Percentiles rank a stretch among this genome's conserved stretches.
Evolutionary conservation across 2,329 filamentous ascomycete species (phyloP).

Genomic region (Ustulina deusta): DNA sequence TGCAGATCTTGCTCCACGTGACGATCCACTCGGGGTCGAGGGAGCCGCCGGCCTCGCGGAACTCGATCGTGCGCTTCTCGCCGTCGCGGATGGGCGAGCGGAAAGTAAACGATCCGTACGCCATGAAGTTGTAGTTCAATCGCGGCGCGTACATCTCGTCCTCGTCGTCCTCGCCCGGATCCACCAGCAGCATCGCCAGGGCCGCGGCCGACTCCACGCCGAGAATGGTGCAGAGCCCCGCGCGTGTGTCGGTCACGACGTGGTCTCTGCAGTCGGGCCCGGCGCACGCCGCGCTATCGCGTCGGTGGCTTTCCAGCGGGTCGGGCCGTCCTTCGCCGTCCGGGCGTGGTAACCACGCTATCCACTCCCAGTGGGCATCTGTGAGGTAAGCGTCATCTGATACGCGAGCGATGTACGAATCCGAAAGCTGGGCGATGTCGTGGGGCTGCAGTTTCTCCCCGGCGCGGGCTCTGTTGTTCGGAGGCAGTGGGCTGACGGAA

Average conservation of each 20-base stretch:
- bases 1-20: constrained; percentile 53
- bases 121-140: constrained; percentile 46
- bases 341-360: constrained; percentile 36
- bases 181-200: constrained; percentile 39
- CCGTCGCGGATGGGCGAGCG: neutral
- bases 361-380: constrained; percentile 29
- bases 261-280: constrained; percentile 4
- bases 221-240: constrained; percentile 44
- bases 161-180: neutral
- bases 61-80: constrained; percentile 50
- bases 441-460: constrained; percentile 41
- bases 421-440: constrained; percentile 24
- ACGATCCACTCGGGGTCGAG: constrained; percentile 53
- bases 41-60: constrained; percentile 53
- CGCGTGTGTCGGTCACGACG: constrained; percentile 10
- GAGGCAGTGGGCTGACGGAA: neutral
- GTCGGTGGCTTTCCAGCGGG: constrained; percentile 3
- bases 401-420: constrained; percentile 22
- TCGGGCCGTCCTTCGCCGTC: constrained; percentile 11
- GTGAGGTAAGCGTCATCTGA: neutral
- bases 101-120: constrained; percentile 28
- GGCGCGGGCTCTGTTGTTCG: neutral
- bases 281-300: neutral
- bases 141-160: neutral
- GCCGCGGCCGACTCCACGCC: constrained; percentile 44